Evolutionary conservation across 305 asterid genomes (phyloP).

Genomic region (Fraxinus floribunda): DNA sequence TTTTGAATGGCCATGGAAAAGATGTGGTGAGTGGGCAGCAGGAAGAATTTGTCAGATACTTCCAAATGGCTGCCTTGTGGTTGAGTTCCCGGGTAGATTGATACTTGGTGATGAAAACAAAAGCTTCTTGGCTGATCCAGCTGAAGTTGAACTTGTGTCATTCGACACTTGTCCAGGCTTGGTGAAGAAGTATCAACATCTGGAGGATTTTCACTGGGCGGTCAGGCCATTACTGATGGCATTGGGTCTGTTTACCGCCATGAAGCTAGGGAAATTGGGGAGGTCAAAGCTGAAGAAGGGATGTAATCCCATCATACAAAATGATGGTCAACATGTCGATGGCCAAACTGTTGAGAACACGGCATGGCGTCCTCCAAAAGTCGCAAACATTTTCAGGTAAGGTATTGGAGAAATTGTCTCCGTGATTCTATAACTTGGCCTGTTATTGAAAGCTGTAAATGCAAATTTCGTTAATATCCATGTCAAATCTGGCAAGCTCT

Average conservation of each 20-base stretch:
- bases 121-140: conserved; percentile 71
- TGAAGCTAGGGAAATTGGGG: conserved; percentile 68
- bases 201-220: conserved; percentile 96
- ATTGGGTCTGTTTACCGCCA: conserved; percentile 70
- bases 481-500: neutral
- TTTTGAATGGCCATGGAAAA: conserved; percentile 72
- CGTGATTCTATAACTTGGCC: conserved; percentile 5
- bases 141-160: conserved; percentile 73
- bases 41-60: conserved; percentile 67
- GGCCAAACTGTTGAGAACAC: conserved; percentile 36
- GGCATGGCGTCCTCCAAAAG: conserved; percentile 75
- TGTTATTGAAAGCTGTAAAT: neutral
- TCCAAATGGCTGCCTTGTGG: conserved; percentile 80
- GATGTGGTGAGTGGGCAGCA: conserved; percentile 68
- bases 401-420: conserved; percentile 21
- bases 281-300: conserved; percentile 38
- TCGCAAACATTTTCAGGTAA: conserved; percentile 65
- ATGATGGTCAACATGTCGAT: conserved; percentile 41
- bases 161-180: conserved; percentile 52
- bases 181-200: conserved; percentile 75
- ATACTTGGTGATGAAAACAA: conserved; percentile 40
- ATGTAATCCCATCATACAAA: conserved; percentile 18
- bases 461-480: neutral
- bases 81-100: conserved; percentile 65
- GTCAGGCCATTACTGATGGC: conserved; percentile 77